A percentile compares a stretch with the other conserved stretches of the same genome.
Evolutionary conservation across 192 early-diverging fungal species (phyloP).

Genomic region (Coemansia sp.): DNA sequence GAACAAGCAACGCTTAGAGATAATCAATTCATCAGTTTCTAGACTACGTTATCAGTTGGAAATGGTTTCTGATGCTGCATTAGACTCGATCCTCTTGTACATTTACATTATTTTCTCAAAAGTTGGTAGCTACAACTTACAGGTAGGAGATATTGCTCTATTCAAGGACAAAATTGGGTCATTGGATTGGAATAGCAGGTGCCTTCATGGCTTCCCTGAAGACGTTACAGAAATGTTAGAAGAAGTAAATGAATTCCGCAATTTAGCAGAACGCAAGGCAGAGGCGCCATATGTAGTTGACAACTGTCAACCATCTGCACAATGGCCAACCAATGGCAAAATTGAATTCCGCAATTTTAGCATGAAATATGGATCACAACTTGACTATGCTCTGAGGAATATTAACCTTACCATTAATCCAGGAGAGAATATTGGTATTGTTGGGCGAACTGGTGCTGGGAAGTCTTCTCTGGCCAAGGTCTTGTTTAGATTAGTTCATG

Average conservation of each 20-base stretch:
- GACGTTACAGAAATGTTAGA: background rate
- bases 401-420: constrained; percentile 54
- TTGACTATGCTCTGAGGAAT: constrained; percentile 34
- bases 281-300: constrained; percentile 22
- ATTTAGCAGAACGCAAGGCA: background rate
- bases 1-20: background rate
- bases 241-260: background rate
- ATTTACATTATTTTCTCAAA: background rate
- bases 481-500: constrained; percentile 65
- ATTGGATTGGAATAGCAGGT: background rate
- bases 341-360: constrained; percentile 39
- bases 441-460: constrained; percentile 62
- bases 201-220: background rate
- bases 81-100: background rate
- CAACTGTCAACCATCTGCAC: background rate
- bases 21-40: background rate
- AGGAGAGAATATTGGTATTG: constrained; percentile 66
- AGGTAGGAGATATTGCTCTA: background rate
- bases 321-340: constrained; percentile 26
- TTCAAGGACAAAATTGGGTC: background rate
- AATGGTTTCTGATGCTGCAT: background rate
- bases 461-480: constrained; percentile 63
- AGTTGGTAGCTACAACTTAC: background rate
- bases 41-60: background rate
- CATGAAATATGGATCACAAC: constrained; percentile 18